Evolutionary conservation across 148 eudicot genomes (phyloP).

Genomic region (Rhododendron ferrugineum): DNA sequence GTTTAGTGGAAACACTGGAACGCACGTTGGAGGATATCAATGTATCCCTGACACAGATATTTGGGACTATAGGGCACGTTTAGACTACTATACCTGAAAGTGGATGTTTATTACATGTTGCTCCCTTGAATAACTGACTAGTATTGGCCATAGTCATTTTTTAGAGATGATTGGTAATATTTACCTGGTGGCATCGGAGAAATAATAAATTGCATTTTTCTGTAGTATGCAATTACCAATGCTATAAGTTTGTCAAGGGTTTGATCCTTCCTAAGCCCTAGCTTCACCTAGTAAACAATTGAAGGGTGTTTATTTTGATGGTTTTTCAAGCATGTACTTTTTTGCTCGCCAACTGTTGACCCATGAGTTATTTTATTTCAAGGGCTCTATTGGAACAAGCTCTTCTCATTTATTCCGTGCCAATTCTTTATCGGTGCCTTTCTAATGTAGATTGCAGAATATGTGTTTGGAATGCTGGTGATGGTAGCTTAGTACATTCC

Average conservation of each 20-base stretch:
- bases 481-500: conserved; percentile 98
- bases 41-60: not conserved
- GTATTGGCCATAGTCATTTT: not conserved
- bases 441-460: conserved; percentile 81
- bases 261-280: not conserved
- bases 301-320: not conserved
- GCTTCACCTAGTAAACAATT: not conserved
- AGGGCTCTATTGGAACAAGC: not conserved
- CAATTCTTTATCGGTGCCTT: not conserved
- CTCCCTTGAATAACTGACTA: not conserved
- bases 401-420: not conserved
- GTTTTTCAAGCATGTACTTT: not conserved
- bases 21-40: not conserved
- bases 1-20: not conserved
- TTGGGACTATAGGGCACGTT: not conserved
- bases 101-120: conserved; percentile 1
- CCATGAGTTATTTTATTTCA: not conserved
- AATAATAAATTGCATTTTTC: not conserved
- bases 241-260: not conserved
- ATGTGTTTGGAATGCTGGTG: conserved; percentile 99
- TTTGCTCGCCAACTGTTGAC: not conserved
- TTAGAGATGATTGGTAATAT: not conserved
- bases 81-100: not conserved
- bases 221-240: not conserved
- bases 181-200: not conserved